Base-by-base conservation (phyloP, 495 filamentous ascomycete genomes). In the Choiromyces venosus region DNA sequence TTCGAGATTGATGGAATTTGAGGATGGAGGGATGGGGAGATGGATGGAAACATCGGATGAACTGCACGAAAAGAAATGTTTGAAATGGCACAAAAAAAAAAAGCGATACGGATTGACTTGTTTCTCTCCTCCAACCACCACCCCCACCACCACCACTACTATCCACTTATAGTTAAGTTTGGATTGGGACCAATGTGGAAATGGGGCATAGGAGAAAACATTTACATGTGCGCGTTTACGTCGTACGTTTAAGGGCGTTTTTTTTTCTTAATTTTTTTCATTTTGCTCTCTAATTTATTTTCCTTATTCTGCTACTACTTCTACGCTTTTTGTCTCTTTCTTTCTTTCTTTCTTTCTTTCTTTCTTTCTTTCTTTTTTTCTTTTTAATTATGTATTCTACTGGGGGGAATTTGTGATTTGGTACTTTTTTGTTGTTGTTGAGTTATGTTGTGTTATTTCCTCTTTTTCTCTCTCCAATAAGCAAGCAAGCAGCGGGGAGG, bases 361-460 rank as follows among this genome's bases (percentile, higher is more conserved):
- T 46, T 36, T 37, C 42, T 42, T 74, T 68, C 39, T 46, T 70
- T 68, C 56, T 71, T 75, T 36, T 52, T 21, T 73, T 76, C 69
- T 42, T 73, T 73, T 38, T 37, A 76, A 68, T 71, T 67, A 69
- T 61, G 75, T 69, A 72, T 61, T 61, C 52, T 61, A 61, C 25
- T 8, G 75, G 75, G 68, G 73, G 75, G 75, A 68, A 73, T 72
- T 73, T 42, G 66, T 77, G 75, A 65, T 29, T 61, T 61, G 52
- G 8, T 61, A 25, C 52, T 61, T 56, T 61, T n/a, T n/a, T n/a
- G n/a, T n/a, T n/a, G n/a, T n/a, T n/a, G n/a, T n/a, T n/a, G n/a
- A n/a, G 52, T 61, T 61, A 52, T 52, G n/a, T 7, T 61, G 40
- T n/a, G n/a, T n/a, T n/a, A n/a, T n/a, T 61, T 61, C 4, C 12